Conservation (phyloP, 192 early-diverging fungal genomes). For the Coemansia sp. region DNA sequence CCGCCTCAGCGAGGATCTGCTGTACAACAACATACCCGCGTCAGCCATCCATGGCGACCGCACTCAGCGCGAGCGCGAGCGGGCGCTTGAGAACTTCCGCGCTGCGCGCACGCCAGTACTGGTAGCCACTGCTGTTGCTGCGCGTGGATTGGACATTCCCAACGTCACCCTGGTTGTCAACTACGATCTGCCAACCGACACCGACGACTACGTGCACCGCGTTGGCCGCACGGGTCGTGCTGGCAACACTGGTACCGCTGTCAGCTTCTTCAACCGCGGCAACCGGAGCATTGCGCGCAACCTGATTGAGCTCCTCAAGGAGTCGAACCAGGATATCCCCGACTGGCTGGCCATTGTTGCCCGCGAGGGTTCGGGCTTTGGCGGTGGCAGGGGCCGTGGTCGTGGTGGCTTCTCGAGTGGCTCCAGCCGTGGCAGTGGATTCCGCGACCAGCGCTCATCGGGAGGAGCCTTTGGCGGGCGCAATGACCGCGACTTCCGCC, state of each 20-base stretch:
- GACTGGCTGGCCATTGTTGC: constrained; percentile 74
- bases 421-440: constrained; percentile 43
- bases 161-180: constrained; percentile 88
- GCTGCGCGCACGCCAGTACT: constrained; percentile 78
- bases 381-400: constrained; percentile 61
- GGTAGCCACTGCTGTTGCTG: constrained; percentile 97
- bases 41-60: constrained; percentile 97
- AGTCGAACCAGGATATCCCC: constrained; percentile 94
- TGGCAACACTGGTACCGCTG: constrained; percentile 89
- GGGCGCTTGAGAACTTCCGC: constrained; percentile 85
- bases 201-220: constrained; percentile 98
- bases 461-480: constrained; percentile 10
- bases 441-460: constrained; percentile 36
- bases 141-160: constrained; percentile 89
- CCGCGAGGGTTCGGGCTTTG: constrained; percentile 58
- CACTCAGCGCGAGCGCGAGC: constrained; percentile 92
- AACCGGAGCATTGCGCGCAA: constrained; percentile 83
- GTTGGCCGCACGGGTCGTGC: constrained; percentile 98
- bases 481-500: constrained; percentile 44
- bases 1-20: constrained; percentile 79
- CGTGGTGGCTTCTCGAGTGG: constrained; percentile 51
- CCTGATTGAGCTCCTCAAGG: constrained; percentile 83
- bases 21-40: constrained; percentile 77
- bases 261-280: constrained; percentile 91
- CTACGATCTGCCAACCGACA: constrained; percentile 94